Percentiles rank a stretch among this genome's conserved stretches.
phyloP scores from a whole-genome alignment of 148 eudicot genomes.

The Spergularia bocconei region DNA sequence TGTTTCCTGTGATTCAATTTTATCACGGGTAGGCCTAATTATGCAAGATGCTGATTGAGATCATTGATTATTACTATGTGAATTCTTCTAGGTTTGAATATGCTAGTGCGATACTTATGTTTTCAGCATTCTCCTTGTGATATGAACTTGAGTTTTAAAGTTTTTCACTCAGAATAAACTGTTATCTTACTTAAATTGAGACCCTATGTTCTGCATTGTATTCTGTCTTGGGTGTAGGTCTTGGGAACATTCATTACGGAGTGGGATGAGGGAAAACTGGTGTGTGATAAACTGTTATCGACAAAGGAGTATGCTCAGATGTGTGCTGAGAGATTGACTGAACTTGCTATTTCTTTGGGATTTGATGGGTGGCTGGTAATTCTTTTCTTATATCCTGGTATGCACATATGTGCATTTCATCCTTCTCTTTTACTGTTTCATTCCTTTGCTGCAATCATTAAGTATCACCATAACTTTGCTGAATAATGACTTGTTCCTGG shows the following conservation, averaged over 20 bases:
- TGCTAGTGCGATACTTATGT: not conserved
- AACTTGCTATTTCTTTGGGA: slow-evolving; percentile 79
- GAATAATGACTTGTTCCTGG: not conserved
- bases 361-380: slow-evolving; percentile 99
- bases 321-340: slow-evolving; percentile 84
- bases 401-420: not conserved
- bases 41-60: not conserved
- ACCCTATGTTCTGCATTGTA: slow-evolving; percentile 9
- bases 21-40: too few relatives aligned
- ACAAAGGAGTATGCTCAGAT: slow-evolving; percentile 62
- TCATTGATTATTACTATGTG: not conserved
- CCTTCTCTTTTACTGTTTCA: not conserved
- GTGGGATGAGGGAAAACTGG: slow-evolving; percentile 75
- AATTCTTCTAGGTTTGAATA: not conserved
- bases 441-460: not conserved
- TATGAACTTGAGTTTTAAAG: not conserved
- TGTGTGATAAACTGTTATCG: slow-evolving; percentile 45
- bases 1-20: too few relatives aligned
- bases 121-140: not conserved
- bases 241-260: slow-evolving; percentile 92
- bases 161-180: not conserved
- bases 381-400: not conserved
- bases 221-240: slow-evolving; percentile 43
- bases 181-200: not conserved
- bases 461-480: not conserved